Conservation (phyloP, 2,329 filamentous ascomycete genomes). For the Ramularia endophylla region DNA sequence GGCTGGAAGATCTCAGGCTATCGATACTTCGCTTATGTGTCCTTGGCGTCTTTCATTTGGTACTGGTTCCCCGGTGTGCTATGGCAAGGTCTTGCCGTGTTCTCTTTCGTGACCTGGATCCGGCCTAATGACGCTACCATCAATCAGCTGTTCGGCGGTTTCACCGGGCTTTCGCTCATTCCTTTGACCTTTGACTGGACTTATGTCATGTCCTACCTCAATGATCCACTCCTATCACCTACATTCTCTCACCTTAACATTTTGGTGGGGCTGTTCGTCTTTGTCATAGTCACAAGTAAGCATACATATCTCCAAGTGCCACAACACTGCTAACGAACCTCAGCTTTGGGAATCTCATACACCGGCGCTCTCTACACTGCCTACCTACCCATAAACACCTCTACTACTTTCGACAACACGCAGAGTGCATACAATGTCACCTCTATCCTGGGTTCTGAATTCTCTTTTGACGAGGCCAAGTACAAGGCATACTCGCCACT, state of each 20-base stretch:
- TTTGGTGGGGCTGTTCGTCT: conserved; percentile 55
- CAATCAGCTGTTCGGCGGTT: conserved; percentile 77
- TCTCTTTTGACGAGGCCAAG: conserved; percentile 71
- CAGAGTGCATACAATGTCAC: conserved; percentile 74
- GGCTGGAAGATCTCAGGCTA: conserved; percentile 78
- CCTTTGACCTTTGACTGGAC: conserved; percentile 87
- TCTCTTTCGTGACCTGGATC: conserved; percentile 85
- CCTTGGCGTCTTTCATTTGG: conserved; percentile 65
- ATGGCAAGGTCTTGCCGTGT: conserved; percentile 79
- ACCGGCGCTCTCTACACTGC: conserved; percentile 71
- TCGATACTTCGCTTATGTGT: conserved; percentile 75
- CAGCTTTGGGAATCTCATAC: too few relatives aligned
- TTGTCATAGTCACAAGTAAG: conserved; percentile 51
- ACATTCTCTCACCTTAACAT: conserved; percentile 65
- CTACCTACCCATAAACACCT: conserved; percentile 79
- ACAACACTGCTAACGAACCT: too few relatives aligned
- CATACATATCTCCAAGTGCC: too few relatives aligned
- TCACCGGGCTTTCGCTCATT: conserved; percentile 77
- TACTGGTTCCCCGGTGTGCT: conserved; percentile 81
- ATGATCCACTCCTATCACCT: conserved; percentile 49
- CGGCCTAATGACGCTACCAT: conserved; percentile 75
- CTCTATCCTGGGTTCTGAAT: conserved; percentile 67
- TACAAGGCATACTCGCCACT: conserved; percentile 76
- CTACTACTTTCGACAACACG: conserved; percentile 76
- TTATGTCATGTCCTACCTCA: conserved; percentile 39